Evolutionary conservation across 495 filamentous ascomycete species (phyloP).

Genomic region (Aspergillus sclerotiicarbonarius): DNA sequence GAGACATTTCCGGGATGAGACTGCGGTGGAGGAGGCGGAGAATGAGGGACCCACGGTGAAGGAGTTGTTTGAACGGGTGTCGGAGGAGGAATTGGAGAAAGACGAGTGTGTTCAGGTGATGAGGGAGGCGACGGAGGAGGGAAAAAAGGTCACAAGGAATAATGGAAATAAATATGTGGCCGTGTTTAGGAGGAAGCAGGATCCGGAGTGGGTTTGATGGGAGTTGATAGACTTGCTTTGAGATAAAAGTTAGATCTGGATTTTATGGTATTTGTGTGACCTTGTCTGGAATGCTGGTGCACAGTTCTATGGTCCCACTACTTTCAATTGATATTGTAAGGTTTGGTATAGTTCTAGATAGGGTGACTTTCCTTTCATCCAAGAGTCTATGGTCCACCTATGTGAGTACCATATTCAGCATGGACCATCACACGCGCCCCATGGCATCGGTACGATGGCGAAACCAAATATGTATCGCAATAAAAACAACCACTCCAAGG

Average conservation of each 20-base stretch:
- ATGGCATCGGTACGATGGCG: too few species aligned
- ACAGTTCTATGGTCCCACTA: background rate
- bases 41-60: constrained; percentile 33
- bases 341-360: too few species aligned
- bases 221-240: background rate
- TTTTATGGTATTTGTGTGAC: background rate
- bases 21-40: constrained; percentile 24
- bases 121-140: constrained; percentile 88
- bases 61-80: constrained; percentile 52
- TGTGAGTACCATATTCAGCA: too few species aligned
- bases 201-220: constrained; percentile 64
- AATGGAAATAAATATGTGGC: constrained; percentile 84
- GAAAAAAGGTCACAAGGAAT: constrained; percentile 93
- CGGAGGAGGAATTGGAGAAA: constrained; percentile 61
- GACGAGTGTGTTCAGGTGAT: constrained; percentile 81
- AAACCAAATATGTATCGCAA: too few species aligned
- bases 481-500: too few species aligned
- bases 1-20: constrained; percentile 62
- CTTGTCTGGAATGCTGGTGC: background rate
- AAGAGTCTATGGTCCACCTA: too few species aligned
- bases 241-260: background rate
- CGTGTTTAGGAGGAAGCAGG: constrained; percentile 74
- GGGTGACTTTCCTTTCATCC: too few species aligned
- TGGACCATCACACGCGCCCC: too few species aligned
- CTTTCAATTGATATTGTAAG: too few species aligned